Evolutionary conservation across 805 yeast species (phyloP), one percentile per base, ranked within the genome.

Genomic region (Yueomyces sinensis): DNA sequence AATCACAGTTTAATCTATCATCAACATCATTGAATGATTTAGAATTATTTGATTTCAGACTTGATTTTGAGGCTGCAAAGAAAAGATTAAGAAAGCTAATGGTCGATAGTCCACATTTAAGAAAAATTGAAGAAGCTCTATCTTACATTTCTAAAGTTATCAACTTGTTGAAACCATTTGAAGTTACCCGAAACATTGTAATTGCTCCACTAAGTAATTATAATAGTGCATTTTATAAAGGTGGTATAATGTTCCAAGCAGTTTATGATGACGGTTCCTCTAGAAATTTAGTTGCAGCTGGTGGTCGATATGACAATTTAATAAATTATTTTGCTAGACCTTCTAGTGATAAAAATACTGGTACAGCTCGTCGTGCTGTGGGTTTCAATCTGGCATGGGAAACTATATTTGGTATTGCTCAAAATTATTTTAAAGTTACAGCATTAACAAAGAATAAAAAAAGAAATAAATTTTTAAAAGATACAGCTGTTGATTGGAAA

Each of bases 241-340:
- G 76, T 14, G 94, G 94, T 0, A 59, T 87, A 2, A 84, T 91
- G 94, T 91, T 89, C 52, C 94, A 84, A 45, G 83, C 82, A 0
- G 70, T 84, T 1, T 70, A 74, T 42, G 80, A 82, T 36, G 77
- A 74, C 66, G 45, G 67, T 46, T 41, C 65, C 49, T 41, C 52
- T 52, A 46, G 61, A 62, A 61, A 52, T 29, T 41, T 78, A 23
- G 62, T 91, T 29, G 91, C 91, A 13, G 89, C 91, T 0, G 99
- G 99, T 31, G 99, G 99, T 3, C 64, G 99, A 36, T 91, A 86
- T 50, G 97, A 89, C 47, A 62, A 65, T 16, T 63, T 91, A 42
- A 71, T 86, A 13, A 62, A 72, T 3, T 66, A 76, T 14, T 66
- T 84, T 39, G 71, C 89, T 0, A 74, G 82, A 43, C 68, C 74